Conservation (phyloP, 2,329 filamentous ascomycete genomes). For the Epichloe coenophiala region DNA sequence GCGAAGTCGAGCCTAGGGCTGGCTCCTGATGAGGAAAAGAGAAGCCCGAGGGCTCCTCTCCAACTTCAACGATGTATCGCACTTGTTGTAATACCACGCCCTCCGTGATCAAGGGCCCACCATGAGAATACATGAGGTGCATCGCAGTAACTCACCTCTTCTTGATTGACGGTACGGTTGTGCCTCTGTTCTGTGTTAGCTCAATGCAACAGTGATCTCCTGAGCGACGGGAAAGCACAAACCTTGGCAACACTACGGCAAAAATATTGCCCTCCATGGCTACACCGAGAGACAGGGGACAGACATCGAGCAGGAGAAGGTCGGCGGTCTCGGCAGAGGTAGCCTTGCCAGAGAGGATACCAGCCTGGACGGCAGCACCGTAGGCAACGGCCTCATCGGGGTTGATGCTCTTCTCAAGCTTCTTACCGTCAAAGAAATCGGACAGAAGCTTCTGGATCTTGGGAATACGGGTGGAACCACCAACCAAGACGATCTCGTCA, state of each 20-base stretch:
- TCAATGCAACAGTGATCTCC: no score
- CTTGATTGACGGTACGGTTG: constrained; percentile 52
- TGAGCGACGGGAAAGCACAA: no score
- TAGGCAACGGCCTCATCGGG: constrained; percentile 98
- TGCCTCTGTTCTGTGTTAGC: constrained; percentile 14
- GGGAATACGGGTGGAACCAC: constrained; percentile 97
- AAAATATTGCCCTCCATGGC: constrained; percentile 99
- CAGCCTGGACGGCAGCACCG: constrained; percentile 95
- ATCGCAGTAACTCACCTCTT: constrained; percentile 35
- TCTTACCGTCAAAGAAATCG: constrained; percentile 99
- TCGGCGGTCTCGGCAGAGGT: constrained; percentile 89
- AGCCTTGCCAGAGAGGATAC: constrained; percentile 97
- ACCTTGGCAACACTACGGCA: constrained; percentile 72
- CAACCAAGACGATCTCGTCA: constrained; percentile 97
- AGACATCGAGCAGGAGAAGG: constrained; percentile 89
- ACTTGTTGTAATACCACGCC: no score
- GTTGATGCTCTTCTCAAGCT: constrained; percentile 99
- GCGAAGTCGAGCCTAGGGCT: neutral
- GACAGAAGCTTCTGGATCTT: constrained; percentile 97
- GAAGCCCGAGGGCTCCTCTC: neutral
- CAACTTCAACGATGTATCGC: no score
- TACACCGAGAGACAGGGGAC: constrained; percentile 92
- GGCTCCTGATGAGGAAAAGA: no score
- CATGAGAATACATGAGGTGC: neutral
- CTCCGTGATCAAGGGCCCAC: no score